A percentile compares a stretch with the other conserved stretches of the same genome.
Conservation (phyloP, 2,329 filamentous ascomycete species). For the Trichoderma lentiforme region DNA sequence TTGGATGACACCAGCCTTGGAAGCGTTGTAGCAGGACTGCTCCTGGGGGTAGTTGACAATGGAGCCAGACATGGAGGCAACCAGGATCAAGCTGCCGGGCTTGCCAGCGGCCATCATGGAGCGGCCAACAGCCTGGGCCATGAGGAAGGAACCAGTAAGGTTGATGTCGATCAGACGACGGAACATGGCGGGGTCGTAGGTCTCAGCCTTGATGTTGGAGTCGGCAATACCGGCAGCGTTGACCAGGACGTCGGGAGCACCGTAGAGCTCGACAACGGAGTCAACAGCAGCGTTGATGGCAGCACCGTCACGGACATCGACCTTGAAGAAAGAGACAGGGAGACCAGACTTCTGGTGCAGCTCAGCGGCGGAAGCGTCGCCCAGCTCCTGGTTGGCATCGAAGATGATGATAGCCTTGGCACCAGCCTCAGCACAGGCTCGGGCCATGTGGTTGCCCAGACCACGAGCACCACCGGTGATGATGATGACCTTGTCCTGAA, state of each 20-base stretch:
- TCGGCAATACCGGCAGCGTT: constrained; percentile 79
- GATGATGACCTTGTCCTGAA: constrained; percentile 68
- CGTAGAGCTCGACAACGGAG: constrained; percentile 63
- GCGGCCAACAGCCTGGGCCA: constrained; percentile 68
- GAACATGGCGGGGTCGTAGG: constrained; percentile 73
- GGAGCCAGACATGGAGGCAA: constrained; percentile 77
- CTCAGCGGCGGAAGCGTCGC: constrained; percentile 65
- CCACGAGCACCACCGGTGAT: constrained; percentile 74
- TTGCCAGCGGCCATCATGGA: constrained; percentile 70
- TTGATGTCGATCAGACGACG: constrained; percentile 79
- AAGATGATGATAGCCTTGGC: constrained; percentile 72
- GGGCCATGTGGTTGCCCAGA: constrained; percentile 75
- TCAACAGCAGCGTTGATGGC: constrained; percentile 68
- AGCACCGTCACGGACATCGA: constrained; percentile 69
- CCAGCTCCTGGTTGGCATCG: constrained; percentile 72
- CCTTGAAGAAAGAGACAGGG: constrained; percentile 73
- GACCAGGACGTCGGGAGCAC: constrained; percentile 70
- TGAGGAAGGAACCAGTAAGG: constrained; percentile 73
- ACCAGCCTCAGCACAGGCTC: constrained; percentile 72
- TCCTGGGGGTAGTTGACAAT: constrained; percentile 86
- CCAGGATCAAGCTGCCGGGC: constrained; percentile 70
- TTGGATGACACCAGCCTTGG: constrained; percentile 76
- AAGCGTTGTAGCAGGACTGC: constrained; percentile 79
- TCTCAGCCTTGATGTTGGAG: constrained; percentile 80
- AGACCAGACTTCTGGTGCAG: constrained; percentile 70